Percentiles rank a stretch among this genome's conserved stretches.
Conservation (phyloP, 2,329 filamentous ascomycete species). For the Pseudogymnoascus sp. region DNA sequence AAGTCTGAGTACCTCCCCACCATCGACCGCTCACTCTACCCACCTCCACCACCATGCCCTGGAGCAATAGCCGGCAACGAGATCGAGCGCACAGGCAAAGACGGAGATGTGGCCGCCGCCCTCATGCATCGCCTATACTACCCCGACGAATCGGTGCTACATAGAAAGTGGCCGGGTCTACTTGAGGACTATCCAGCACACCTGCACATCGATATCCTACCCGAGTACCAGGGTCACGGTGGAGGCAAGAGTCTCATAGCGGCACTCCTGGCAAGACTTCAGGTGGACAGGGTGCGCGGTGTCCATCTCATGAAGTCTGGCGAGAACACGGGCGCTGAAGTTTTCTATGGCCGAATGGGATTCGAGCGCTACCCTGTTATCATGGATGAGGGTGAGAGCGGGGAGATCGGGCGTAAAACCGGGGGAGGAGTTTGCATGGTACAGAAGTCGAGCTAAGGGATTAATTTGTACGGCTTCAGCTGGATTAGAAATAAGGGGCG, state of each 20-base stretch:
- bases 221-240: conserved; percentile 5
- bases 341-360: conserved; percentile 4
- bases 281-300: background rate
- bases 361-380: conserved; percentile 3
- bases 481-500: background rate
- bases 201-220: conserved; percentile 6
- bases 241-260: conserved; percentile 4
- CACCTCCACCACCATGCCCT: background rate
- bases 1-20: conserved; percentile 6
- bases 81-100: background rate
- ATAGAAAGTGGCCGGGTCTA: conserved; percentile 1
- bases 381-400: conserved; percentile 1
- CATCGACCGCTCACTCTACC: background rate
- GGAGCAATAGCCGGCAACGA: background rate
- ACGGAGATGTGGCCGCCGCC: background rate
- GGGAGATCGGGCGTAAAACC: conserved; percentile 3
- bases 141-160: background rate
- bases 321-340: background rate
- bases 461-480: background rate
- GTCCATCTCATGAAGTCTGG: conserved; percentile 10
- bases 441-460: background rate
- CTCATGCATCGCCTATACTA: background rate
- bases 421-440: conserved; percentile 11
- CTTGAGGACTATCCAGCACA: conserved; percentile 1
- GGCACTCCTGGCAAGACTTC: background rate